Base-by-base conservation (phyloP, 345 rosid species). In the Eucalyptus curtisii region DNA sequence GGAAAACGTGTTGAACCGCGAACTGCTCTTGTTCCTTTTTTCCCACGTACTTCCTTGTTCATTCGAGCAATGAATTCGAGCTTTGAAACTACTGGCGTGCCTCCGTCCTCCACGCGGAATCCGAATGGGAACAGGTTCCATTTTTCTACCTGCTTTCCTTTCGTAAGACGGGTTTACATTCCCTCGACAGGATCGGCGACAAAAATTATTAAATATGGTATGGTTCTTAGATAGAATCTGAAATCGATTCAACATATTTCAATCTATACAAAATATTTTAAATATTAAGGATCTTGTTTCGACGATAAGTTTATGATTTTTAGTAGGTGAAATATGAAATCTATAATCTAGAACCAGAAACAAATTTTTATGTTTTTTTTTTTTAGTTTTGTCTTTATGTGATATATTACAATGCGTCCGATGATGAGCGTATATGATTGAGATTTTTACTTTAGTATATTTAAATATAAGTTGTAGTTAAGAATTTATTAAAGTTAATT, bases 381-480 rank as follows among this genome's bases (percentile, higher is more conserved):
- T 48, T 49, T 4, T 13, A 19, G 4, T 19, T 19, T 20, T 52
- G 57, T 52, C 10, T 52, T 52, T 52, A 52, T 8, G 0, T 0
- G 24, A 19, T 52, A 52, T 19, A 52, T 19, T 4, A 4, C 4
- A 7, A 19, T 0, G 0, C 24, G 2, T 19, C 1, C 0, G 8
- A 52, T 52, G 10, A 52, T 3, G 2, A 52, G 2, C 19, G 19
- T 8, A 20, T 52, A 52, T 20, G 10, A 8, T 52, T 8, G 10
- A 52, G 25, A 52, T 2, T 52, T 52, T 52, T 52, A 52, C 1
- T 52, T 52, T 52, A 1, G 1, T 19, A 3, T 0, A 3, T 52
- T 19, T 52, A 52, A 20, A 52, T 8, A 52, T 3, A 52, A 52
- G 25, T 52, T 52, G 2, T 52, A n/a, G n/a, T n/a, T n/a, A n/a